Conservation (phyloP, 495 filamentous ascomycete genomes). For the Penicillium ucsense region DNA sequence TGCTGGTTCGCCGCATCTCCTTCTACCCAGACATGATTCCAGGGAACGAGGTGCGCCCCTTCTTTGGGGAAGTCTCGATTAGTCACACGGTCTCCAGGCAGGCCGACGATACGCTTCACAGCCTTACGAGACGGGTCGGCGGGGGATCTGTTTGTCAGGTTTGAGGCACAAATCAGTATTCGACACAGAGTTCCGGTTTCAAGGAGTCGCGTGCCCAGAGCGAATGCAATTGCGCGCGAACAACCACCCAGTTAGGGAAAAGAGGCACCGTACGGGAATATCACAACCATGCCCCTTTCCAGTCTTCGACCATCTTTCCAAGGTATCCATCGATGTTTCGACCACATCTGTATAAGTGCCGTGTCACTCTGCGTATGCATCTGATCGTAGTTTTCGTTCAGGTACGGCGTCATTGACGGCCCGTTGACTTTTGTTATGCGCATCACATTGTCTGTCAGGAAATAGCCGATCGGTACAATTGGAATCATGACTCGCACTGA, state of each 20-base stretch:
- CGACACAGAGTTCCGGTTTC: too few species aligned
- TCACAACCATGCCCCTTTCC: constrained; percentile 45
- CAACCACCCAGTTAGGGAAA: not conserved
- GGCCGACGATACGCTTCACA: constrained; percentile 60
- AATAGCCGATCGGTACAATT: constrained; percentile 53
- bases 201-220: not conserved
- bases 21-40: constrained; percentile 72
- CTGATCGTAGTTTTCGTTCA: constrained; percentile 55
- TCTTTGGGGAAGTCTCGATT: constrained; percentile 54
- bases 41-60: constrained; percentile 47
- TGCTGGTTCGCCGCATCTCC: constrained; percentile 51
- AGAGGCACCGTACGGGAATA: constrained; percentile 34
- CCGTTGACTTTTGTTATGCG: constrained; percentile 56
- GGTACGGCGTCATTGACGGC: constrained; percentile 66
- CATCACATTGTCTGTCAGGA: constrained; percentile 53
- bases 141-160: constrained; percentile 43
- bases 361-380: constrained; percentile 43
- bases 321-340: constrained; percentile 20
- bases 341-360: constrained; percentile 41
- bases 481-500: constrained; percentile 44
- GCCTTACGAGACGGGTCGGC: constrained; percentile 46
- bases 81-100: constrained; percentile 58
- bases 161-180: too few species aligned
- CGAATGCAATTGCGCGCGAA: not conserved
- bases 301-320: constrained; percentile 34